Percentiles rank a stretch among this genome's conserved stretches.
Conservation (phyloP, 345 rosid species). For the Firmiana major region DNA sequence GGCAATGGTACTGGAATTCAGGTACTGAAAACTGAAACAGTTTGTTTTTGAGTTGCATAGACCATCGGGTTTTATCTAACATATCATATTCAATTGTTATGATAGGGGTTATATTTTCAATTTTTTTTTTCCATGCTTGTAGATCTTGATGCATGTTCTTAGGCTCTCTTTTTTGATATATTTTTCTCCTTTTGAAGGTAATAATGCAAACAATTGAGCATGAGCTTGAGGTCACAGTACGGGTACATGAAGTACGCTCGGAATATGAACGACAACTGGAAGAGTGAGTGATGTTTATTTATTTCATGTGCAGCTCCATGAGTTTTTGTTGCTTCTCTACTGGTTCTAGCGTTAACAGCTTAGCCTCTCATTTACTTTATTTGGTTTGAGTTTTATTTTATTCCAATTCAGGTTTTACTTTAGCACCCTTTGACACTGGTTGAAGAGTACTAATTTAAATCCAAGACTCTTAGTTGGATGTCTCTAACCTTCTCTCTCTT, state of each 20-base stretch:
- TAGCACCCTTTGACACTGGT: neutral
- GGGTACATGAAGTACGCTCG: constrained; percentile 90
- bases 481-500: neutral
- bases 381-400: neutral
- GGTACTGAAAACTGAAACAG: constrained; percentile 38
- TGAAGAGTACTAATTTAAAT: neutral
- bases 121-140: neutral
- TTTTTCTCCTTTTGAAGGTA: constrained; percentile 43
- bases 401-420: neutral
- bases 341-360: neutral
- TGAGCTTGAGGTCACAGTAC: constrained; percentile 88
- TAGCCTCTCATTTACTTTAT: neutral
- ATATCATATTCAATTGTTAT: neutral
- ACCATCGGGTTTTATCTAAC: neutral
- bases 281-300: constrained; percentile 59
- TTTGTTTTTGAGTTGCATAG: neutral
- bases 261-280: constrained; percentile 89
- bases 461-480: neutral
- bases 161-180: neutral
- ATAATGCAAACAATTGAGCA: constrained; percentile 89
- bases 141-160: neutral
- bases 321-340: neutral
- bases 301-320: neutral
- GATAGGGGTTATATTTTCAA: neutral
- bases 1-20: constrained; percentile 71